Percentiles rank a stretch among this genome's conserved stretches.
Conservation (phyloP, 1,284 basidiomycete genomes). For the Chiua sp. region DNA sequence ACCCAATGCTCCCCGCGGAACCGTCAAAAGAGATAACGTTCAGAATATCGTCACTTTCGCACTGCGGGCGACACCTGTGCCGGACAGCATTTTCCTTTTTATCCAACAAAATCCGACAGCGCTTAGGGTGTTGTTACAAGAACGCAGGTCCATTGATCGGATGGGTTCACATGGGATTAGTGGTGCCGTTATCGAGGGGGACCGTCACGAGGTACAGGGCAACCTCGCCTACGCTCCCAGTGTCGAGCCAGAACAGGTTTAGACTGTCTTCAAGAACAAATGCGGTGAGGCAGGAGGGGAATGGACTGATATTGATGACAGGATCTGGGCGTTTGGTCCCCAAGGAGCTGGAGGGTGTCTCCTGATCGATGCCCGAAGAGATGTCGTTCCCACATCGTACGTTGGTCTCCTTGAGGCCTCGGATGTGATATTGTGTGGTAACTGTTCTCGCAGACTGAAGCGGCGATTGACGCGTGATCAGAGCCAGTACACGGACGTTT, state of each 20-base stretch:
- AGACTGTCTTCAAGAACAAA: constrained; percentile 70
- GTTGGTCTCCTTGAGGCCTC: constrained; percentile 34
- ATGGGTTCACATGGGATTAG: constrained; percentile 28
- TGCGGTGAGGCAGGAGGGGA: constrained; percentile 79
- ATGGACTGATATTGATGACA: constrained; percentile 78
- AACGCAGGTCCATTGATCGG: constrained; percentile 44
- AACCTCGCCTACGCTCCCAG: constrained; percentile 65
- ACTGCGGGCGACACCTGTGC: constrained; percentile 84
- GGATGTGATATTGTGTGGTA: constrained; percentile 11
- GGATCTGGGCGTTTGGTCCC: constrained; percentile 93
- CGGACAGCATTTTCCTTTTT: constrained; percentile 70
- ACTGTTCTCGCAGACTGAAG: constrained; percentile 48
- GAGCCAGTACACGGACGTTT: constrained; percentile 39
- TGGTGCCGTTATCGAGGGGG: constrained; percentile 44
- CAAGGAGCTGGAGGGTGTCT: constrained; percentile 88
- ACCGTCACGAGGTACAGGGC: constrained; percentile 57
- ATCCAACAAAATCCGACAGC: constrained; percentile 74
- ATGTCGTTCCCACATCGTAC: constrained; percentile 55
- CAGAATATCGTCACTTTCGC: constrained; percentile 84
- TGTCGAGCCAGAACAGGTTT: constrained; percentile 81
- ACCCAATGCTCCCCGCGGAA: constrained; percentile 76
- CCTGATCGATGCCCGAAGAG: constrained; percentile 74
- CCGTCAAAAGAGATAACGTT: constrained; percentile 71
- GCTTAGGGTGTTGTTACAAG: constrained; percentile 59
- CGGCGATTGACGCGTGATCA: constrained; percentile 47